phyloP scores from a whole-genome alignment of 352 stramenopile species.

The Phytopythium chamaehyphon region DNA sequence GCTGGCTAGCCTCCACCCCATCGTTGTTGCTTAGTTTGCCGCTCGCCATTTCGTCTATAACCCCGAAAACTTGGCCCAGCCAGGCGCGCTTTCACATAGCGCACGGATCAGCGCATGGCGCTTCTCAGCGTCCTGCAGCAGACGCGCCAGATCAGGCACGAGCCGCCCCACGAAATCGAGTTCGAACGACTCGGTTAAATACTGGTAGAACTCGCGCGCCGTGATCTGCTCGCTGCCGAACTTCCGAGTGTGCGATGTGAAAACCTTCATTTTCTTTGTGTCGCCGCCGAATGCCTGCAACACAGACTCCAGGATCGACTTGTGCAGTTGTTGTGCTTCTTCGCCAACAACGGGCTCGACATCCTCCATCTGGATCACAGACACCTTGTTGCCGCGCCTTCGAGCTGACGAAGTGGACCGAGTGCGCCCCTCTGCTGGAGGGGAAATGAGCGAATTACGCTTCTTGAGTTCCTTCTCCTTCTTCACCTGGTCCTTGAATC shows the following conservation, averaged over 20 bases:
- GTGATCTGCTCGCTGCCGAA: constrained; percentile 84
- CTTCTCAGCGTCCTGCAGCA: constrained; percentile 83
- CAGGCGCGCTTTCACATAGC: constrained; percentile 78
- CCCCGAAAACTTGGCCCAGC: constrained; percentile 80
- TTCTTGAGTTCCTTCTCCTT: constrained; percentile 78
- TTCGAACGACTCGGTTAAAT: constrained; percentile 88
- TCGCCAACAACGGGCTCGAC: constrained; percentile 83
- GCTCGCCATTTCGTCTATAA: constrained; percentile 31
- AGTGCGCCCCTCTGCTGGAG: constrained; percentile 16
- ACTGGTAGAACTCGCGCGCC: constrained; percentile 86
- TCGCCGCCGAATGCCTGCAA: constrained; percentile 69
- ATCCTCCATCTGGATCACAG: constrained; percentile 57
- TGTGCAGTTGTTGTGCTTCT: constrained; percentile 75
- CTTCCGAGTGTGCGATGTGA: constrained; percentile 81
- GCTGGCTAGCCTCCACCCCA: neutral
- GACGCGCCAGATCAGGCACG: constrained; percentile 77
- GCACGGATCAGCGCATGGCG: constrained; percentile 77
- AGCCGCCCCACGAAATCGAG: constrained; percentile 82
- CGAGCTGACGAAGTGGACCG: constrained; percentile 35
- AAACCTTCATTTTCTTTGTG: constrained; percentile 82
- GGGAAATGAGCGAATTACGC: constrained; percentile 32
- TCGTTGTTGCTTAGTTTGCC: neutral
- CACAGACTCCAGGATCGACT: constrained; percentile 79
- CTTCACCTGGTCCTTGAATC: constrained; percentile 63
- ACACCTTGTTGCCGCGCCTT: constrained; percentile 41